phyloP scores from a whole-genome alignment of 345 rosid species.

The Zanthoxylum bungeanum region DNA sequence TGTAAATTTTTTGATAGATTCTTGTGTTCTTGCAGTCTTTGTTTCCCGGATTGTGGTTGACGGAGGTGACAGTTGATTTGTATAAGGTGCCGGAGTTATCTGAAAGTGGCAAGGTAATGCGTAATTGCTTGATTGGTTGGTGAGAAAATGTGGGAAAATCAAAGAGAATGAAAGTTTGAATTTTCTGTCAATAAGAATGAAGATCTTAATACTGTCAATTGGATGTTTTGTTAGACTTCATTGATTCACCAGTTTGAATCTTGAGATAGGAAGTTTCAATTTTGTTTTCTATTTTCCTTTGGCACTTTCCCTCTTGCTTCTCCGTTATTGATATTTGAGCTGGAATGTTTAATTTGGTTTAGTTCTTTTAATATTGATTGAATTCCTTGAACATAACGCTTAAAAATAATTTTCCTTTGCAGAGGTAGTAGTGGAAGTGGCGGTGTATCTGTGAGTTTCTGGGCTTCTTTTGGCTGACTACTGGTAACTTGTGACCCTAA shows the following conservation, averaged over 20 bases:
- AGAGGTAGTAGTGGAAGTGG: conserved; percentile 33
- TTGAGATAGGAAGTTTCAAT: background rate
- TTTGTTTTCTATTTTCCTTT: background rate
- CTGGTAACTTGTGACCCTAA: conserved; percentile 24
- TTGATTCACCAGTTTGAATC: background rate
- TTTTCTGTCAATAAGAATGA: background rate
- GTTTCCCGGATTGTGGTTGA: conserved; percentile 68
- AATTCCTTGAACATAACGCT: background rate
- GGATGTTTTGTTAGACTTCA: background rate
- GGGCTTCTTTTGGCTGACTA: conserved; percentile 24
- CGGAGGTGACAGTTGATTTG: conserved; percentile 53
- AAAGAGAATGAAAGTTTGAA: conserved; percentile 5
- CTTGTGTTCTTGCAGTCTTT: conserved; percentile 39
- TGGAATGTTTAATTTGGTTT: background rate
- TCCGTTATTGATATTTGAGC: background rate
- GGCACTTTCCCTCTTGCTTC: background rate
- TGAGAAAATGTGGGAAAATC: conserved; percentile 3
- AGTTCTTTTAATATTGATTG: background rate
- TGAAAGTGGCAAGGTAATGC: conserved; percentile 61
- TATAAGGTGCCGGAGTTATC: conserved; percentile 63
- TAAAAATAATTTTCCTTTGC: conserved; percentile 9
- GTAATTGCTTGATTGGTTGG: conserved; percentile 10
- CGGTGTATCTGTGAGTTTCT: background rate
- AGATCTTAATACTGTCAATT: background rate
- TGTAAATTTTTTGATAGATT: background rate